Conservation (phyloP, 768 basidiomycete genomes). For the Russula brevipes region DNA sequence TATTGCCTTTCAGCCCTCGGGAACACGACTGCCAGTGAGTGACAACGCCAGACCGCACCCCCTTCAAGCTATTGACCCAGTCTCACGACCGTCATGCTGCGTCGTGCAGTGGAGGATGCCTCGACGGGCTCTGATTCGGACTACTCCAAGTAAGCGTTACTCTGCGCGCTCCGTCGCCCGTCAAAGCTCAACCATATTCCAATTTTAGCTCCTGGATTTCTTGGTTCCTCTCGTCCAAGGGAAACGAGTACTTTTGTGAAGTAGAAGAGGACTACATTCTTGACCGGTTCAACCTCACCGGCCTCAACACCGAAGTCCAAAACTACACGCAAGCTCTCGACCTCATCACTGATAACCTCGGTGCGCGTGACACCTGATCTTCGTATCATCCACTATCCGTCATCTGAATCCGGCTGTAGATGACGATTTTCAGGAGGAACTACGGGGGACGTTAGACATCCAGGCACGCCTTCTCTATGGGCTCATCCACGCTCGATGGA, state of each 20-base stretch:
- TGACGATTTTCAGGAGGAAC: slow-evolving; percentile 91
- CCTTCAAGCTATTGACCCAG: not conserved
- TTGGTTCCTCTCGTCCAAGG: slow-evolving; percentile 95
- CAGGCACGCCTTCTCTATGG: slow-evolving; percentile 93
- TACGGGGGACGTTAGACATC: slow-evolving; percentile 85
- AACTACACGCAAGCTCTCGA: slow-evolving; percentile 94
- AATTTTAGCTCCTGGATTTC: slow-evolving; percentile 75
- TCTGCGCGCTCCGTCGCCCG: not conserved
- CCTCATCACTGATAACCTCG: slow-evolving; percentile 92
- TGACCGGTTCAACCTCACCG: slow-evolving; percentile 97
- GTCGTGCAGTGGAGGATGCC: slow-evolving; percentile 68
- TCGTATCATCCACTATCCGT: not conserved
- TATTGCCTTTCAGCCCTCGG: not conserved
- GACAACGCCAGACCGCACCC: slow-evolving; percentile 1
- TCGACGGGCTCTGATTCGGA: slow-evolving; percentile 93
- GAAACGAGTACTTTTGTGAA: slow-evolving; percentile 99
- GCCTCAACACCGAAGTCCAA: slow-evolving; percentile 91
- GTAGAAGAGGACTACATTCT: slow-evolving; percentile 99
- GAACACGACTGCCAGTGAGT: slow-evolving; percentile 13
- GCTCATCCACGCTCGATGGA: slow-evolving; percentile 95
- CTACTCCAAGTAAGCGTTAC: slow-evolving; percentile 75
- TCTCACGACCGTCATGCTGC: slow-evolving; percentile 31
- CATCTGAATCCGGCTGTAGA: slow-evolving; percentile 42
- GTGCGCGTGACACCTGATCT: slow-evolving; percentile 40
- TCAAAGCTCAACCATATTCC: slow-evolving; percentile 16